Evolutionary conservation across 1,284 basidiomycete genomes (phyloP).

Genomic region (Cutaneotrichosporon daszewskae): DNA sequence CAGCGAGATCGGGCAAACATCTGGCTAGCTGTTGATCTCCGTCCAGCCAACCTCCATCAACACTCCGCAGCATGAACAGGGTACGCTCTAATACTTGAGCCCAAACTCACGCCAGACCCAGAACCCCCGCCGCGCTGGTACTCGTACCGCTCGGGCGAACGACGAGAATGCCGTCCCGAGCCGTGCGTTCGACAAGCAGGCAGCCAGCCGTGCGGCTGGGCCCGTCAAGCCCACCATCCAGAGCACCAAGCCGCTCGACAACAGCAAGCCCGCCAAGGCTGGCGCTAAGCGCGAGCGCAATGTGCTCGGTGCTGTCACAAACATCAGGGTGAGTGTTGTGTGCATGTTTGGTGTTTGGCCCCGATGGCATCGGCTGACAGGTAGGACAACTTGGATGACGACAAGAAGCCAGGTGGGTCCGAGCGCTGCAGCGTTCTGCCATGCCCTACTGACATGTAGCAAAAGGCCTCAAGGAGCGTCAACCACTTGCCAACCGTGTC

Average conservation of each 20-base stretch:
- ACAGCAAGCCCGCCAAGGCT: slow-evolving; percentile 23
- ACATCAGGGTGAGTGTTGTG: slow-evolving; percentile 19
- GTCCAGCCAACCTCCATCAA: slow-evolving; percentile 1
- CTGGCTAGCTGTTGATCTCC: too few species aligned
- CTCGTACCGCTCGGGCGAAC: slow-evolving; percentile 25
- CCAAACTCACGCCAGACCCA: slow-evolving; percentile 11
- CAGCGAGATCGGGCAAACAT: too few species aligned
- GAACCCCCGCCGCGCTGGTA: slow-evolving; percentile 28
- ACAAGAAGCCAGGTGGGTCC: slow-evolving; percentile 33
- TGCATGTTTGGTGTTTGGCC: slow-evolving; percentile 3
- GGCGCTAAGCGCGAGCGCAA: slow-evolving; percentile 42
- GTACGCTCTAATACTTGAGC: neutral
- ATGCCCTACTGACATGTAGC: slow-evolving; percentile 10
- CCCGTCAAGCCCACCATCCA: slow-evolving; percentile 21
- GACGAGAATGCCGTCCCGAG: slow-evolving; percentile 44
- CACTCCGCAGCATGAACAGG: slow-evolving; percentile 8
- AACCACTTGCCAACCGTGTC: slow-evolving; percentile 31
- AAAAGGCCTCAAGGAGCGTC: slow-evolving; percentile 23
- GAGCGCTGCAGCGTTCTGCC: neutral
- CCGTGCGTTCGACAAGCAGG: slow-evolving; percentile 24
- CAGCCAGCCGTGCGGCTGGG: slow-evolving; percentile 23
- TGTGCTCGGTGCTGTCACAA: slow-evolving; percentile 36
- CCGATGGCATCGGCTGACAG: slow-evolving; percentile 3
- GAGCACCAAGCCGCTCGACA: slow-evolving; percentile 2
- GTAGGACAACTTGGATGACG: slow-evolving; percentile 26